Evolutionary conservation across 1,284 basidiomycete species (phyloP).

Genomic region (Neolentinus lepideus): DNA sequence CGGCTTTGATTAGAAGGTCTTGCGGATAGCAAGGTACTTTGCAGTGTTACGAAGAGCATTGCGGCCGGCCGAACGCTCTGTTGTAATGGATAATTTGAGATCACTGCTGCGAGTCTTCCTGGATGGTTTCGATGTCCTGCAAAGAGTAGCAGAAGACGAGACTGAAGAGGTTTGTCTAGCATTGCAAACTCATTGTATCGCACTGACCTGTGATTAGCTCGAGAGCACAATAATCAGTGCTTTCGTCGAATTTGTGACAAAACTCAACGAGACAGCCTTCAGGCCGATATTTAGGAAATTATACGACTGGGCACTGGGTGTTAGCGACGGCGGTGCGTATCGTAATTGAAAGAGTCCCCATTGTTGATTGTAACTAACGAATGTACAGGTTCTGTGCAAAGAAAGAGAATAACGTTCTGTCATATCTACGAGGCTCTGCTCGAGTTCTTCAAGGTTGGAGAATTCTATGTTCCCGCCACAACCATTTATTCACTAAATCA

Average conservation of each 20-base stretch:
- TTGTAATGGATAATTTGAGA: slow-evolving; percentile 68
- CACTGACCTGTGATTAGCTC: slow-evolving; percentile 27
- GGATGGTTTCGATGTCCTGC: slow-evolving; percentile 66
- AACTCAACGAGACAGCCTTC: slow-evolving; percentile 92
- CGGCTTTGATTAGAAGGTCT: background rate
- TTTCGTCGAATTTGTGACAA: slow-evolving; percentile 86
- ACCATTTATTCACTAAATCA: slow-evolving; percentile 4
- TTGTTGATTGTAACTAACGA: background rate
- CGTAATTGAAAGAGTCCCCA: background rate
- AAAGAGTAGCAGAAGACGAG: slow-evolving; percentile 28
- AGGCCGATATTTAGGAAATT: slow-evolving; percentile 86
- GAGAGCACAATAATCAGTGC: slow-evolving; percentile 56
- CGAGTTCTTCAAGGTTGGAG: slow-evolving; percentile 76
- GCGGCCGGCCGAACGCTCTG: slow-evolving; percentile 55
- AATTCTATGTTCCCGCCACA: background rate
- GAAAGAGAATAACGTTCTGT: slow-evolving; percentile 64
- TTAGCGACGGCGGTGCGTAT: slow-evolving; percentile 19
- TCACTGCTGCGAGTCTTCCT: slow-evolving; percentile 79
- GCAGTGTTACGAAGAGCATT: slow-evolving; percentile 35
- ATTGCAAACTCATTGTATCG: background rate
- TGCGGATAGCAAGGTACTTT: background rate
- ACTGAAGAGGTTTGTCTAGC: slow-evolving; percentile 7
- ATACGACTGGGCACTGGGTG: slow-evolving; percentile 91
- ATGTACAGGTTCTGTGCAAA: slow-evolving; percentile 14
- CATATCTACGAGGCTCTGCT: slow-evolving; percentile 67